These are phyloP conservation scores for Hawksworthiomyces lignivorus DNA, from an alignment of 2,329 filamentous ascomycete genomes.

Conservation along the genomic window DNA sequence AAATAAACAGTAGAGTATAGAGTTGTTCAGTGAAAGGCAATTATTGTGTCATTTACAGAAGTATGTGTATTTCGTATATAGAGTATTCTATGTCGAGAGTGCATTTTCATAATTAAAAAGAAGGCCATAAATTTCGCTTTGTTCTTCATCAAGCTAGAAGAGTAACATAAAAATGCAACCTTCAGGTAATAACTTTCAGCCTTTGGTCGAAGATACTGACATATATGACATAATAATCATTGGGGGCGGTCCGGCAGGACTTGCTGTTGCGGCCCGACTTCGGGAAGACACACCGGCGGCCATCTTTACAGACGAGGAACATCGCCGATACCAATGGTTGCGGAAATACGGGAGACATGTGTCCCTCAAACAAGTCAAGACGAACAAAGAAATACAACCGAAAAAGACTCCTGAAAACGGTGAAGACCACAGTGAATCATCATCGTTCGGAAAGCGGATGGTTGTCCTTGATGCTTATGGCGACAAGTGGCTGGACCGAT, in stretches of 20 bases:
- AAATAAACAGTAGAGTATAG: no score
- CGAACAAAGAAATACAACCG: slow-evolving; percentile 20
- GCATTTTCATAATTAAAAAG: no score
- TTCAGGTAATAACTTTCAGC: background rate
- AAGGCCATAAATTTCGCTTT: no score
- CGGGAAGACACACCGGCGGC: slow-evolving; percentile 67
- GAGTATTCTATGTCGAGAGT: no score
- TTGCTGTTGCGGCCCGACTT: slow-evolving; percentile 65
- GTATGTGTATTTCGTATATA: no score
- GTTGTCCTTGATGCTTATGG: slow-evolving; percentile 61
- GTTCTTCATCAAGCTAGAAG: no score
- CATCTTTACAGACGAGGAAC: slow-evolving; percentile 76
- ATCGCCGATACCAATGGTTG: slow-evolving; percentile 74
- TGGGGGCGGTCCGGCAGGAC: slow-evolving; percentile 67
- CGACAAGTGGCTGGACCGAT: slow-evolving; percentile 59
- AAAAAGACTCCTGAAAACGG: background rate
- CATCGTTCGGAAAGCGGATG: slow-evolving; percentile 29
- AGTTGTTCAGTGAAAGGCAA: no score
- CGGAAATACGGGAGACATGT: slow-evolving; percentile 55
- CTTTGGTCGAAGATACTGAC: slow-evolving; percentile 10
- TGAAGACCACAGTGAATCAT: slow-evolving; percentile 13
- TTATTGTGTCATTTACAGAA: no score
- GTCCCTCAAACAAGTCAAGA: slow-evolving; percentile 46
- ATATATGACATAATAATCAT: slow-evolving; percentile 63
- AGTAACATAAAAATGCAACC: background rate